phyloP scores from a whole-genome alignment of 2,329 filamentous ascomycete species.

The Phyllosticta capitalensis region DNA sequence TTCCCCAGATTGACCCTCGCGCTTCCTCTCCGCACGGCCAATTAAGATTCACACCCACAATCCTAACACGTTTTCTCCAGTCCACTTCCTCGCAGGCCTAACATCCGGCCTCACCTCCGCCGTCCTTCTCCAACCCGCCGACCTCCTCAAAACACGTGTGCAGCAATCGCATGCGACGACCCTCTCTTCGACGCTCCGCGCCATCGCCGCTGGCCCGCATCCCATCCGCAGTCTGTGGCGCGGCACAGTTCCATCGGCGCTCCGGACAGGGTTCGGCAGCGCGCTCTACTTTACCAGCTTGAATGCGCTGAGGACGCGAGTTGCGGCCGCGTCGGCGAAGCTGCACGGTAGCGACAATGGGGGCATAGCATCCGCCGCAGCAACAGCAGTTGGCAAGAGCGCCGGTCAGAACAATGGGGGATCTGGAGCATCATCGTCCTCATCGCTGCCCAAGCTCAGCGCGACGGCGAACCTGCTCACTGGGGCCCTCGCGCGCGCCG shows the following conservation, averaged over 20 bases:
- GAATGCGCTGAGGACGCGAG: slow-evolving; percentile 63
- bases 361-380: slow-evolving; percentile 7
- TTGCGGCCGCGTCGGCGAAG: slow-evolving; percentile 6
- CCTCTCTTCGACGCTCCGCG: slow-evolving; percentile 57
- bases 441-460: slow-evolving; percentile 69
- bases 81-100: slow-evolving; percentile 83
- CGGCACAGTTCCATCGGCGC: slow-evolving; percentile 82
- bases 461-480: slow-evolving; percentile 78
- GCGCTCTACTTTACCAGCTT: slow-evolving; percentile 90
- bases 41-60: not conserved
- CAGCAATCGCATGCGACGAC: slow-evolving; percentile 71
- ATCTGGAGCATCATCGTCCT: slow-evolving; percentile 29
- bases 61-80: slow-evolving; percentile 13
- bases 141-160: slow-evolving; percentile 91
- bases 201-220: slow-evolving; percentile 56
- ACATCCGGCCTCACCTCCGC: slow-evolving; percentile 81
- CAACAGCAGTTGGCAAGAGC: slow-evolving; percentile 1
- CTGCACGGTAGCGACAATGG: not conserved
- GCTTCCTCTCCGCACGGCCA: not conserved
- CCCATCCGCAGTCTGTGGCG: slow-evolving; percentile 77
- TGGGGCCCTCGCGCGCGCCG: slow-evolving; percentile 72
- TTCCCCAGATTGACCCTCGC: not conserved
- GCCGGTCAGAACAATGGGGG: slow-evolving; percentile 11
- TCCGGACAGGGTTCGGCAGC: slow-evolving; percentile 85
- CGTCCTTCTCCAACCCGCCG: slow-evolving; percentile 84